Evolutionary conservation across 2,329 filamentous ascomycete species (phyloP), one percentile per base, ranked within the genome.

Genomic region (Beauveria brongniartii): DNA sequence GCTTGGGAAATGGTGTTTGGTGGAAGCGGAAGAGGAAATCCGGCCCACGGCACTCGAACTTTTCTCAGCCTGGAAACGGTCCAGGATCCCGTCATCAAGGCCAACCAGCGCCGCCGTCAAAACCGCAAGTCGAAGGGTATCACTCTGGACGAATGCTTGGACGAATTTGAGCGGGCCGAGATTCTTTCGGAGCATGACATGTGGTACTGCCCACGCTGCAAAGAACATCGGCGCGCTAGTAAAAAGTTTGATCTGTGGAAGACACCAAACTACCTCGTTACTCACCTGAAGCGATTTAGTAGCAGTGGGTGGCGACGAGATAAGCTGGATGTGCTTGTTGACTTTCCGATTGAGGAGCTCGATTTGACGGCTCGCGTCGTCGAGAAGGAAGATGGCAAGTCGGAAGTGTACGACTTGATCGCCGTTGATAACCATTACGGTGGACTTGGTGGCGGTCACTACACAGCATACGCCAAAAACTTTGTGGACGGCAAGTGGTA

Each of bases 171-270:
- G 70, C 93, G 93, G 71, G 90, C 92, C 63, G 94, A 99, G 74
- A 86, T 96, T 16, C 79, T 99, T 5, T 97, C 93, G 0, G 91
- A 97, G 72, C 90, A 95, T 70, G 95, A 99, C 71, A 93, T 91
- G 63, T 99, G 94, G 94, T 97, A 95, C 72, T 99, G 94, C 70
- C 93, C 91, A 61, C 85, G 91, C 34, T 99, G 94, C 81, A 97
- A 97, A 73, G 91, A 96, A 68, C 89, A 96, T 69, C 86, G 91
- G 18, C 87, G 91, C 63, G 94, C 94, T 22, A 92, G 88, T 75
- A 99, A 99, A 79, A 97, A 94, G 69, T 91, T 99, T 58, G 92
- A 97, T 70, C 83, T 99, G 20, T 99, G 94, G 94, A 97, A 93
- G 70, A 88, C 90, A 2, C 94, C 94, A 0, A 94, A 99, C 72